Evolutionary conservation across 257 asterid species (phyloP).

Genomic region (Nemophila menziesii): DNA sequence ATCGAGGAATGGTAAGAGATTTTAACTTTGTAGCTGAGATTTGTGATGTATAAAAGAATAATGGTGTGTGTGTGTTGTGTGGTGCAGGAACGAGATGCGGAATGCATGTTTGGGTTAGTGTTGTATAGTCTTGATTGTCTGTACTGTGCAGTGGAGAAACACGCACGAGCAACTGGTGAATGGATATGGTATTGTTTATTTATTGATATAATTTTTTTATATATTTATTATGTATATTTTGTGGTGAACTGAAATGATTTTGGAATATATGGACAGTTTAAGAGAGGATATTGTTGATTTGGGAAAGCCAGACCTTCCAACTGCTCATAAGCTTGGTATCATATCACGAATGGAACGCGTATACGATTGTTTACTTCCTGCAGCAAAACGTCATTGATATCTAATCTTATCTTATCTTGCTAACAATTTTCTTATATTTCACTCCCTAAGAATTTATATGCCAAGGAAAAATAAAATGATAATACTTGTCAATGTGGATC

Average conservation of each 20-base stretch:
- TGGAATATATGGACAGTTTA: slow-evolving; percentile 38
- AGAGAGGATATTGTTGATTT: slow-evolving; percentile 70
- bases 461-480: no score
- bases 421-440: no score
- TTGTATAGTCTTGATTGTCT: slow-evolving; percentile 77
- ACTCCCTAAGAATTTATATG: no score
- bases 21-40: background rate
- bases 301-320: slow-evolving; percentile 62
- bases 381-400: slow-evolving; percentile 38
- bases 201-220: background rate
- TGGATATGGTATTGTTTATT: slow-evolving; percentile 86
- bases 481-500: no score
- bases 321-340: slow-evolving; percentile 43
- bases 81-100: slow-evolving; percentile 76
- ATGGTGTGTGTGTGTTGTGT: no score
- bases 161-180: slow-evolving; percentile 84
- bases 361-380: slow-evolving; percentile 89
- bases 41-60: slow-evolving; percentile 1
- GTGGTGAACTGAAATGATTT: background rate
- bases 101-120: slow-evolving; percentile 68
- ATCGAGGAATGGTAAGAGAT: slow-evolving; percentile 56
- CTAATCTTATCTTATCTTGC: no score
- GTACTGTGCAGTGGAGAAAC: slow-evolving; percentile 64
- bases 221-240: background rate
- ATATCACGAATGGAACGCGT: slow-evolving; percentile 61